Evolutionary conservation across 2,329 filamentous ascomycete genomes (phyloP).

Genomic region (Epichloe elymi): DNA sequence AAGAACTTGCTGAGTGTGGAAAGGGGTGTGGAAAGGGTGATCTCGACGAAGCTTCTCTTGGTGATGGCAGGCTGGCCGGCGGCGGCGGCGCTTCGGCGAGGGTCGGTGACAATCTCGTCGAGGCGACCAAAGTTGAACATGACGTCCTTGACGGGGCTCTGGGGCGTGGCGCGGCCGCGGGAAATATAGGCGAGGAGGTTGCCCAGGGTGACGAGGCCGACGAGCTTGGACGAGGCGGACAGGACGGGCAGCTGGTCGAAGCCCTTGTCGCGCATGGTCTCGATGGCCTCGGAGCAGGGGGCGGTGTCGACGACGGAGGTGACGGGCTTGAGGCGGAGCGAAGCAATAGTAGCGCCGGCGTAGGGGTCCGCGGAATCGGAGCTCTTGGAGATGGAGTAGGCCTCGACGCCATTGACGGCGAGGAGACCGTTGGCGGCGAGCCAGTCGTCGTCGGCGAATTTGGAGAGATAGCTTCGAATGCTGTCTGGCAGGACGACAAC

Average conservation of each 20-base stretch:
- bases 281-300: conserved; percentile 74
- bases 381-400: conserved; percentile 28
- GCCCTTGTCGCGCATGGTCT: conserved; percentile 95
- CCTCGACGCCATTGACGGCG: conserved; percentile 39
- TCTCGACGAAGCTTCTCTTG: conserved; percentile 75
- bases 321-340: conserved; percentile 83
- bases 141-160: conserved; percentile 66
- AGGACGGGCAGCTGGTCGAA: conserved; percentile 96
- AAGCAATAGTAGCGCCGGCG: conserved; percentile 62
- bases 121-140: conserved; percentile 95
- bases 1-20: conserved; percentile 81
- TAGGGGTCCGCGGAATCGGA: conserved; percentile 51
- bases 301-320: conserved; percentile 65
- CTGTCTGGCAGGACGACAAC: conserved; percentile 91
- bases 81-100: conserved; percentile 44
- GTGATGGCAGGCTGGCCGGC: conserved; percentile 23
- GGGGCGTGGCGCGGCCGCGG: conserved; percentile 61
- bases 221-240: conserved; percentile 55
- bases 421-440: conserved; percentile 91
- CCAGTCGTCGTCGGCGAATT: conserved; percentile 99
- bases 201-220: conserved; percentile 86
- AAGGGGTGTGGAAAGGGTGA: conserved; percentile 84
- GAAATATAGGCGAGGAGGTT: conserved; percentile 89
- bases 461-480: conserved; percentile 93
- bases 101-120: conserved; percentile 82